phyloP scores from a whole-genome alignment of 2,329 filamentous ascomycete genomes.

The Thielaviopsis ethacetica region DNA sequence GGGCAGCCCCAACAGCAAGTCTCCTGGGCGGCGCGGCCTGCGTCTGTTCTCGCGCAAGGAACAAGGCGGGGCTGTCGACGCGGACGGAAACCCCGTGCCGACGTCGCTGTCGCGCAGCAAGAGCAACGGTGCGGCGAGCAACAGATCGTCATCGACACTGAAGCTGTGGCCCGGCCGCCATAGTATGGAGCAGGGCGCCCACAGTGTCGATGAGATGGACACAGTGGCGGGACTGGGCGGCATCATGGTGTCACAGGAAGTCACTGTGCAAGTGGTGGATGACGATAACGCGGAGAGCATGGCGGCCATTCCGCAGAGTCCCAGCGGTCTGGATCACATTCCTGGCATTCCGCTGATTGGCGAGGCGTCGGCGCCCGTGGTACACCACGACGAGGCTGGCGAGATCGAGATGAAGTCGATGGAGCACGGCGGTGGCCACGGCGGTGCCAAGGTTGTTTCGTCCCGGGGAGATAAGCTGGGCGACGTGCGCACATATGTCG shows the following conservation, averaged over 20 bases:
- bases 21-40: neutral
- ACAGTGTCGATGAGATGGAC: neutral
- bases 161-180: constrained; percentile 18
- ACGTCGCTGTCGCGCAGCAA: constrained; percentile 12
- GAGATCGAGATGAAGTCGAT: constrained; percentile 11
- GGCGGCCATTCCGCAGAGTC: neutral
- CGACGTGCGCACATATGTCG: constrained; percentile 26
- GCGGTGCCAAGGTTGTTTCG: constrained; percentile 15
- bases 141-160: constrained; percentile 19
- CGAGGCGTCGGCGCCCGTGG: constrained; percentile 2
- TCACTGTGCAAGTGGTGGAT: constrained; percentile 30
- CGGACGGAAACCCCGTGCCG: constrained; percentile 18
- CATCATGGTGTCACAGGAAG: constrained; percentile 46
- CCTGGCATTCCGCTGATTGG: constrained; percentile 6
- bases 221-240: constrained; percentile 27
- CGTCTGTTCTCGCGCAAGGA: neutral
- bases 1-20: neutral
- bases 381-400: neutral
- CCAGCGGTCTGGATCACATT: neutral
- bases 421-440: constrained; percentile 15
- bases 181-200: constrained; percentile 7
- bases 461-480: constrained; percentile 19
- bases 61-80: constrained; percentile 15
- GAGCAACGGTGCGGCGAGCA: constrained; percentile 15
- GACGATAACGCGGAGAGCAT: constrained; percentile 14